These are phyloP conservation scores for Fereydounia khargensis DNA, from an alignment of 1,284 basidiomycete species.

Conservation along the genomic window DNA sequence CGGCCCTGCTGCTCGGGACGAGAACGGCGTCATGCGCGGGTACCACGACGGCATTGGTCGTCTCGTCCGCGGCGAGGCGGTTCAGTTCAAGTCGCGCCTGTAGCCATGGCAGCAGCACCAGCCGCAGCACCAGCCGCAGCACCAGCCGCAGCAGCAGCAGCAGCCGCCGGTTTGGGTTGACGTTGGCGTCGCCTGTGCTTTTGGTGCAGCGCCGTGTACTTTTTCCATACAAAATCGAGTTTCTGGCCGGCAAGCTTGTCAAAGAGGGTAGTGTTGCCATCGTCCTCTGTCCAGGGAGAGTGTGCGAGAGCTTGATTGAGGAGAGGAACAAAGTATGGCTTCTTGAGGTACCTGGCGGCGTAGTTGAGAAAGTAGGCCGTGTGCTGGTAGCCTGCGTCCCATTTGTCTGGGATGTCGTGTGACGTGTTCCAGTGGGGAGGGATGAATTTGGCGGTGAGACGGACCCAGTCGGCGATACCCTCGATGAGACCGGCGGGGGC, in stretches of 20 bases:
- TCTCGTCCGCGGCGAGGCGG: slow-evolving; percentile 36
- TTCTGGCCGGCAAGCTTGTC: too few relatives aligned
- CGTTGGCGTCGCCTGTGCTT: too few relatives aligned
- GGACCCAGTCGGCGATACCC: slow-evolving; percentile 40
- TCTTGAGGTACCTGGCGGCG: slow-evolving; percentile 1
- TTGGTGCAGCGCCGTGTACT: too few relatives aligned
- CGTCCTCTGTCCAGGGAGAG: slow-evolving; percentile 8
- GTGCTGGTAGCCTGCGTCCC: slow-evolving; percentile 24
- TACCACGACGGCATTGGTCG: slow-evolving; percentile 34
- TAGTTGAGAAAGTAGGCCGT: slow-evolving; percentile 23
- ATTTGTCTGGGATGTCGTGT: slow-evolving; percentile 1
- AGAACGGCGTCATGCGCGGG: slow-evolving; percentile 38
- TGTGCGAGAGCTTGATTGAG: slow-evolving; percentile 11
- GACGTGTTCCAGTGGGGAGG: slow-evolving; percentile 30
- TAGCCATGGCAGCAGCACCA: too few relatives aligned
- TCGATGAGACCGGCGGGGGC: slow-evolving; percentile 30
- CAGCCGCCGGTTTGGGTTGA: too few relatives aligned
- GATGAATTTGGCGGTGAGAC: slow-evolving; percentile 5
- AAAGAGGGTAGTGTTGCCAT: too few relatives aligned
- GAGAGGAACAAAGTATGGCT: slow-evolving; percentile 10
- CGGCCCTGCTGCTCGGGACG: slow-evolving; percentile 28
- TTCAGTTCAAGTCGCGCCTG: too few relatives aligned
- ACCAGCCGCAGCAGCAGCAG: too few relatives aligned
- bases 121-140: too few relatives aligned
- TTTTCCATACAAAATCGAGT: too few relatives aligned